Base-by-base conservation (phyloP, 441 rosid species). In the Iberis amara region DNA sequence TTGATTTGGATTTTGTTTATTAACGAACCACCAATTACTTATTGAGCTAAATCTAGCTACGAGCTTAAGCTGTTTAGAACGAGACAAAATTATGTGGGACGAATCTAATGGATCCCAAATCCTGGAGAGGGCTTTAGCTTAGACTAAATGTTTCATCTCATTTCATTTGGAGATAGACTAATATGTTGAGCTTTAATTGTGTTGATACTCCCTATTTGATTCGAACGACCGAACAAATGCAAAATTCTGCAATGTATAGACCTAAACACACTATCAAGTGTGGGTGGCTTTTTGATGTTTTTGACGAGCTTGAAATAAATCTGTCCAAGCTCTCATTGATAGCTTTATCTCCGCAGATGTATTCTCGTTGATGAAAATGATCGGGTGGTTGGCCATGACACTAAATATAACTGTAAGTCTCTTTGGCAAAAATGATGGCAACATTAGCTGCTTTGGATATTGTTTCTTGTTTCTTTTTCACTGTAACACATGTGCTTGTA, bases 321-420 rank as follows among this genome's bases (percentile, higher is more conserved):
- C 8, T 38, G 11, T 7, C 21, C 21, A 18, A 18, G 21, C 21
- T 18, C 21, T 18, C 21, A 18, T 18, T 18, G 21, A 18, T 18
- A 18, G 21, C 21, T 18, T 18, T 18, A 18, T 18, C 21, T 55
- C 72, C 8, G 33, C 83, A 91, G 98, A 75, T 91, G 98, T 85
- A 91, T 91, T 69, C 79, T 91, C 39, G 95, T 91, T 66, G 91
- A 91, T 56, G 96, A 91, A 76, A 77, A 59, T 42, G 96, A 88
- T 68, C 71, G 56, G 6, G 86, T 81, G 47, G 84, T 85, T 14
- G 98, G 98, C 40, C 98, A 91, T 63, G 94, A 75, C 39, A 76
- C 85, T 59, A 91, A 91, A 57, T 91, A 87, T 65, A 85, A 82
- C 61, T 91, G 98, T 87, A 64, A 81, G 94, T 64, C n/a, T 8